Evolutionary conservation across 352 stramenopile species (phyloP).

Genomic region (Globisporangium carolinianum): DNA sequence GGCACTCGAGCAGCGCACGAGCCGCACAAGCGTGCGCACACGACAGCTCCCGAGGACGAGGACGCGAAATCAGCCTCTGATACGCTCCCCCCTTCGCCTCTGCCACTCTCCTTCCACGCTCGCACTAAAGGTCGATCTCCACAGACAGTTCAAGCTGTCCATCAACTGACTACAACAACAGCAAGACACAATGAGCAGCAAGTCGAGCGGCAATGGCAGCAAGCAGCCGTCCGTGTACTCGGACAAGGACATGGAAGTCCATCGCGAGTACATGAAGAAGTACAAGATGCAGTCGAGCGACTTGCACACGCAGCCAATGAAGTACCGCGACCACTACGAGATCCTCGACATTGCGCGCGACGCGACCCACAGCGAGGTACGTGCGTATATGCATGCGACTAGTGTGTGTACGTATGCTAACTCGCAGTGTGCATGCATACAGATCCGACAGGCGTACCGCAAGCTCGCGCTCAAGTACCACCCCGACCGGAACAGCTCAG

Average conservation of each 20-base stretch:
- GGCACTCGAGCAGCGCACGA: not conserved
- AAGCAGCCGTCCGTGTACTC: slow-evolving; percentile 21
- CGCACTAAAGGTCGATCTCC: not conserved
- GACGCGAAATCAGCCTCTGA: not conserved
- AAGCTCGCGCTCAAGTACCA: slow-evolving; percentile 84
- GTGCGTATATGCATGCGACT: not conserved
- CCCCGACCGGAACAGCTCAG: slow-evolving; percentile 88
- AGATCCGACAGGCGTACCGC: slow-evolving; percentile 92
- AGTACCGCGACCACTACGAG: slow-evolving; percentile 81
- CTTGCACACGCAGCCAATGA: slow-evolving; percentile 41
- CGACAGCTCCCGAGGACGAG: not conserved
- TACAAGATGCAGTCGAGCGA: slow-evolving; percentile 79
- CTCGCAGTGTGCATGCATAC: not conserved
- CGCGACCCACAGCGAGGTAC: slow-evolving; percentile 63
- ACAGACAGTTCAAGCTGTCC: not conserved
- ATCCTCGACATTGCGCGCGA: slow-evolving; percentile 46
- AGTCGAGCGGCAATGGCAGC: slow-evolving; percentile 3
- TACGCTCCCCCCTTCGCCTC: too few relatives aligned
- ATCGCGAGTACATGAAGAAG: slow-evolving; percentile 87
- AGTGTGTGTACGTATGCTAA: not conserved
- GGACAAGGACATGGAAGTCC: slow-evolving; percentile 75
- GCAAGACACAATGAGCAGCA: slow-evolving; percentile 7
- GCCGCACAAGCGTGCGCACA: not conserved
- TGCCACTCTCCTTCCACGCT: not conserved
- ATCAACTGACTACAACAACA: not conserved